These are phyloP conservation scores for Castanea mollissima DNA, from an alignment of 306 rosid genomes.

Conservation along the genomic window DNA sequence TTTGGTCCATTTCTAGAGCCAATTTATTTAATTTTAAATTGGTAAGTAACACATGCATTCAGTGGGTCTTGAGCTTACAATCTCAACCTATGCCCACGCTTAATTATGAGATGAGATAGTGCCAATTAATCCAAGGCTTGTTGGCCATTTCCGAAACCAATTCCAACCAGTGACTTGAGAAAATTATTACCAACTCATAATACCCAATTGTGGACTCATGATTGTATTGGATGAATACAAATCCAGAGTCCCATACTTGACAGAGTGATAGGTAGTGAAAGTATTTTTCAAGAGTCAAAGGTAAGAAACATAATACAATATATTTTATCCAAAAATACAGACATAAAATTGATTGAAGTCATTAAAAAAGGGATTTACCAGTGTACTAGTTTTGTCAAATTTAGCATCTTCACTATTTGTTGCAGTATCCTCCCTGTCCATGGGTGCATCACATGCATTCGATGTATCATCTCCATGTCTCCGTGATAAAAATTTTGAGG, in stretches of 20 bases:
- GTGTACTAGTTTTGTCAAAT: slow-evolving; percentile 19
- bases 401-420: slow-evolving; percentile 29
- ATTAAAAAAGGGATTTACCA: slow-evolving; percentile 31
- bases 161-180: neutral
- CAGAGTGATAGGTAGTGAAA: neutral
- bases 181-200: neutral
- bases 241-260: neutral
- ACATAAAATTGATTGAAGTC: slow-evolving; percentile 3
- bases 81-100: no score
- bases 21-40: no score
- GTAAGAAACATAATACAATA: neutral
- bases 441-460: slow-evolving; percentile 11
- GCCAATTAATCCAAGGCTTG: no score
- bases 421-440: slow-evolving; percentile 27
- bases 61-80: no score
- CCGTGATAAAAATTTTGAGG: slow-evolving; percentile 40
- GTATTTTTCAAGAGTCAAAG: neutral
- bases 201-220: neutral
- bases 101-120: no score
- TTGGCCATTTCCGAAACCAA: neutral
- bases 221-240: neutral
- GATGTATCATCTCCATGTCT: slow-evolving; percentile 29
- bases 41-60: no score
- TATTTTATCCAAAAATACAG: slow-evolving; percentile 1
- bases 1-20: no score